Conservation (phyloP, 305 asterid species). For the Lippia alba region DNA sequence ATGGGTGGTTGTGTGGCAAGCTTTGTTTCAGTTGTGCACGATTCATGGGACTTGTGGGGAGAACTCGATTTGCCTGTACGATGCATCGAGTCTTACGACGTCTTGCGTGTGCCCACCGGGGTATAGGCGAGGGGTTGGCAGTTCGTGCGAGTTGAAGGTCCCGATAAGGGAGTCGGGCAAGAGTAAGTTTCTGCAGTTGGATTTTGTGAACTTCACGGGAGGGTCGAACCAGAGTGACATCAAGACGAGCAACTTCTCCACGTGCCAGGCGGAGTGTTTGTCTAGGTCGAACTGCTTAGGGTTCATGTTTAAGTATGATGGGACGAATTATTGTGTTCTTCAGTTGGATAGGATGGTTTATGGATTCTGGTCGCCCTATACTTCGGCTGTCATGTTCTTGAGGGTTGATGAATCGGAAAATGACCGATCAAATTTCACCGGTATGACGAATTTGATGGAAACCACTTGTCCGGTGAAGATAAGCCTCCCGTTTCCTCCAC, state of each 20-base stretch:
- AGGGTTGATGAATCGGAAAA: conserved; percentile 66
- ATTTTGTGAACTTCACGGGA: conserved; percentile 73
- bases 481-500: conserved; percentile 73
- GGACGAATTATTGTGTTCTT: conserved; percentile 61
- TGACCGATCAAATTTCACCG: conserved; percentile 53
- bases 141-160: conserved; percentile 53
- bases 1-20: conserved; percentile 77
- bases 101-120: conserved; percentile 89
- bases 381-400: conserved; percentile 56
- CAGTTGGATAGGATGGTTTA: conserved; percentile 52
- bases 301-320: conserved; percentile 72
- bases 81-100: conserved; percentile 50
- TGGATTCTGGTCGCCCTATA: conserved; percentile 78
- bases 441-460: conserved; percentile 66
- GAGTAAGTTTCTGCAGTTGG: conserved; percentile 63
- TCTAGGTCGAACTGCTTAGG: conserved; percentile 52
- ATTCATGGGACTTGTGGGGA: conserved; percentile 74
- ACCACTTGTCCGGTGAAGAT: conserved; percentile 70
- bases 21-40: conserved; percentile 57
- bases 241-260: conserved; percentile 43
- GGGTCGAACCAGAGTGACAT: conserved; percentile 55
- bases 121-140: conserved; percentile 34
- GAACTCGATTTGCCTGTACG: conserved; percentile 66
- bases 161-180: conserved; percentile 35
- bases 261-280: conserved; percentile 55